A percentile compares a stretch with the other conserved stretches of the same genome.
These are phyloP conservation scores for Aspergillus thermomutatus DNA, from an alignment of 2,329 filamentous ascomycete species.

Conservation along the genomic window DNA sequence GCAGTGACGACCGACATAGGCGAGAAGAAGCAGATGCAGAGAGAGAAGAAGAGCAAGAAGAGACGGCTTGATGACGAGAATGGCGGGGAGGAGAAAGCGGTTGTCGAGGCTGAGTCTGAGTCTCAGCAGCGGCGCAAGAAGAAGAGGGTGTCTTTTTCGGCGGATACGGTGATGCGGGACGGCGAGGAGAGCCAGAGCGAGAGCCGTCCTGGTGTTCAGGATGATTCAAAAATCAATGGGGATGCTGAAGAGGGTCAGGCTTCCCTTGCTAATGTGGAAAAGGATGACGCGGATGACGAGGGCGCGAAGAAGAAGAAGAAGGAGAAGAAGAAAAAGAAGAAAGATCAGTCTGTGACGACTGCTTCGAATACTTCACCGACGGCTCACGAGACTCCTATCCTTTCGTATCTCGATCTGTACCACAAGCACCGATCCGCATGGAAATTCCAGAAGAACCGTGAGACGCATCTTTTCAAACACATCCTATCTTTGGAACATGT, in stretches of 20 bases:
- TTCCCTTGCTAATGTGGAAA: constrained; percentile 11
- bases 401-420: constrained; percentile 76
- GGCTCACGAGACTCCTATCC: constrained; percentile 50
- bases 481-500: constrained; percentile 69
- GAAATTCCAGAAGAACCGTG: constrained; percentile 97
- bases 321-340: constrained; percentile 25
- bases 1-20: neutral
- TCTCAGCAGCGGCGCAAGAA: constrained; percentile 21
- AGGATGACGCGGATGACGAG: constrained; percentile 24
- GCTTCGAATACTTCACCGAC: constrained; percentile 11
- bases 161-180: constrained; percentile 59
- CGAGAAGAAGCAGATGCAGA: constrained; percentile 3
- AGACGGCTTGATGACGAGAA: constrained; percentile 16
- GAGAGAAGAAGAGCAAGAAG: constrained; percentile 9
- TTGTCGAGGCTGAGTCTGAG: neutral
- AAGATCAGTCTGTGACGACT: constrained; percentile 7
- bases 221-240: constrained; percentile 26
- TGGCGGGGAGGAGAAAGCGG: constrained; percentile 8
- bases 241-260: constrained; percentile 35
- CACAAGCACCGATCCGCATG: constrained; percentile 66
- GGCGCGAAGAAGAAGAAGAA: constrained; percentile 31
- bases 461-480: constrained; percentile 80
- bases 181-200: neutral
- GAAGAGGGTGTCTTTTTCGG: constrained; percentile 64
- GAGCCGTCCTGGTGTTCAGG: neutral